A percentile compares a stretch with the other conserved stretches of the same genome.
Conservation (phyloP, 1,284 basidiomycete species). For the Malassezia yamatoensis region DNA sequence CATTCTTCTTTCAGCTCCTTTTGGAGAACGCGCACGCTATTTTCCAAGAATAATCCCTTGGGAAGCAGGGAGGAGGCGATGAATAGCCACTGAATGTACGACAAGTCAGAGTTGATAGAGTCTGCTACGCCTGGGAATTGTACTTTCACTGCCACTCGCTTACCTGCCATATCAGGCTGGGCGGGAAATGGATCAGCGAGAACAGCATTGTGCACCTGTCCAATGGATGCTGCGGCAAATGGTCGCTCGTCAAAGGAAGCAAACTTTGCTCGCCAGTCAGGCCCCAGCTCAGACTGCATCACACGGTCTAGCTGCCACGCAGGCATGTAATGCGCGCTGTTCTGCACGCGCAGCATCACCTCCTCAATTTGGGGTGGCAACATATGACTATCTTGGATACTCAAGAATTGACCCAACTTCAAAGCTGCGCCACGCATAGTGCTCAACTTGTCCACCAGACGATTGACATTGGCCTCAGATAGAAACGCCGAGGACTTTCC, state of each 20-base stretch:
- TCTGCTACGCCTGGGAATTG: constrained; percentile 86
- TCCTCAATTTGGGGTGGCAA: constrained; percentile 78
- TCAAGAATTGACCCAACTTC: constrained; percentile 93
- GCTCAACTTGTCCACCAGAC: constrained; percentile 80
- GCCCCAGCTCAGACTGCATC: constrained; percentile 63
- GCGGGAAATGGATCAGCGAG: constrained; percentile 49
- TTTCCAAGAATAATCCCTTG: constrained; percentile 64
- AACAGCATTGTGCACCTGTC: constrained; percentile 78
- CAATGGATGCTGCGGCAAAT: constrained; percentile 91
- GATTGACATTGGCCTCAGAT: constrained; percentile 61
- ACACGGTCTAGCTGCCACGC: constrained; percentile 91
- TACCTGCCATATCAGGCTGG: constrained; percentile 27
- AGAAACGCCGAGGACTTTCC: constrained; percentile 21
- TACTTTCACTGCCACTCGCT: constrained; percentile 72
- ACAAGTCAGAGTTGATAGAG: constrained; percentile 76
- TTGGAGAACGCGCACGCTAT: constrained; percentile 77
- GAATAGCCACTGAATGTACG: constrained; percentile 73
- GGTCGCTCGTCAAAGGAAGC: constrained; percentile 70
- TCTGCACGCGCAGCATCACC: constrained; percentile 81
- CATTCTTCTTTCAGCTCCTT: constrained; percentile 91
- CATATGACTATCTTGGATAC: constrained; percentile 64
- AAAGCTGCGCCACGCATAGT: constrained; percentile 93
- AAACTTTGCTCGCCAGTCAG: constrained; percentile 66
- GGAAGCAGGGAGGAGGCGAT: constrained; percentile 72
- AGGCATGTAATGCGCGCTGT: constrained; percentile 96